Conservation (phyloP, 306 rosid genomes). For the Vicia villosa region DNA sequence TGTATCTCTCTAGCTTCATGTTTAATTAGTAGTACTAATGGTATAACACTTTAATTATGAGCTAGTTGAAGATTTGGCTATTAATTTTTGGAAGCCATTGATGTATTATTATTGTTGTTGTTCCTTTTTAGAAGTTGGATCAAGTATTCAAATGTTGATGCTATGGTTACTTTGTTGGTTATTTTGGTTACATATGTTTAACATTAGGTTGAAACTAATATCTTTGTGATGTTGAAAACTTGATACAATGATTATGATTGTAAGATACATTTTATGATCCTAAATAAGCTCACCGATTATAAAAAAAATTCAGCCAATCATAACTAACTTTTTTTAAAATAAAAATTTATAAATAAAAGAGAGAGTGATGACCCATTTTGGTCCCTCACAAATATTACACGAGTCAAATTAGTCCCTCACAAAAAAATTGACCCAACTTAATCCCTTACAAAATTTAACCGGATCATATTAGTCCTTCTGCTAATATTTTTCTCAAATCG, state of each 20-base stretch:
- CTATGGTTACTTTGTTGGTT: not conserved
- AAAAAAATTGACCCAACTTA: too few species aligned
- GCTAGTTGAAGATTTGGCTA: not conserved
- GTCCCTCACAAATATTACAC: too few species aligned
- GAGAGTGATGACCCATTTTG: too few species aligned
- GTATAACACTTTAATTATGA: slow-evolving; percentile 1
- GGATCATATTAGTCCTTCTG: too few species aligned
- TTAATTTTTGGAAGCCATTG: not conserved
- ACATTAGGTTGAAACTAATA: not conserved
- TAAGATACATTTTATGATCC: too few species aligned
- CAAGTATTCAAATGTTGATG: not conserved
- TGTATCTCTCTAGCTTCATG: slow-evolving; percentile 18
- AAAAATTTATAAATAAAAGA: too few species aligned
- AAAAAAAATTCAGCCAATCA: not conserved
- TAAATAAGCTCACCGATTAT: not conserved
- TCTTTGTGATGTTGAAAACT: not conserved
- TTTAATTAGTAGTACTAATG: not conserved
- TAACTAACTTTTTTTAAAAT: too few species aligned
- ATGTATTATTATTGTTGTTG: not conserved
- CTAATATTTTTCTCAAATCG: too few species aligned
- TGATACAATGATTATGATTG: not conserved
- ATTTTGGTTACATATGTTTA: not conserved
- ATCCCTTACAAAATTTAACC: too few species aligned
- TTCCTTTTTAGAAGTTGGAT: not conserved
- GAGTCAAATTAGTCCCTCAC: too few species aligned